A percentile compares a stretch with the other conserved stretches of the same genome.
Conservation (phyloP, 2,329 filamentous ascomycete species). For the Trichoderma hamatum region DNA sequence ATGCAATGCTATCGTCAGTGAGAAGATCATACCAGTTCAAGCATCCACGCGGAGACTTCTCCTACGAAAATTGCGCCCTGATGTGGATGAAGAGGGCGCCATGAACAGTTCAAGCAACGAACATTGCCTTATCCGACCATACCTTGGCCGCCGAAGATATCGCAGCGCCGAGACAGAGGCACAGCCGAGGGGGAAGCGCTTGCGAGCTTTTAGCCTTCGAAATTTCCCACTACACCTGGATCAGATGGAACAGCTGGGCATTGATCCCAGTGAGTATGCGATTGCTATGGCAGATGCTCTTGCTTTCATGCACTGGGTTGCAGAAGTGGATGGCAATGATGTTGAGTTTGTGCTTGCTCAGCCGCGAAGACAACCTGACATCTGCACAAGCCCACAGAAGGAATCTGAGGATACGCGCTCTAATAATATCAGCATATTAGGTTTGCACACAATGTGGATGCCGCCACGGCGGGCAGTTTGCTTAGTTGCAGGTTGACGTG, state of each 20-base stretch:
- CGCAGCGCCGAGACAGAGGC: neutral
- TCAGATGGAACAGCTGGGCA: constrained; percentile 49
- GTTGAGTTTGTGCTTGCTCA: constrained; percentile 58
- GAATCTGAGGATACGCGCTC: neutral
- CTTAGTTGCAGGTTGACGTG: neutral
- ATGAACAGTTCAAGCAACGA: constrained; percentile 39
- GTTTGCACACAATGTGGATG: constrained; percentile 45
- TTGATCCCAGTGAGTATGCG: constrained; percentile 44
- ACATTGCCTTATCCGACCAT: constrained; percentile 55
- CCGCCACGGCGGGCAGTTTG: constrained; percentile 27
- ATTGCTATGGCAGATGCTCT: constrained; percentile 52
- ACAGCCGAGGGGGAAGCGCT: constrained; percentile 1
- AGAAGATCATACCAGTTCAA: constrained; percentile 35
- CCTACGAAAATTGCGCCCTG: constrained; percentile 30
- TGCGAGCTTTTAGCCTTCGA: constrained; percentile 44
- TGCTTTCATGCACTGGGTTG: constrained; percentile 54
- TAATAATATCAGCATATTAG: constrained; percentile 33
- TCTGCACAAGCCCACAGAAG: neutral
- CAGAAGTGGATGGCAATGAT: constrained; percentile 53
- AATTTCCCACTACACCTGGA: constrained; percentile 55
- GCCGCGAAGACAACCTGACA: constrained; percentile 9
- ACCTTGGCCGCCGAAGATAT: constrained; percentile 47
- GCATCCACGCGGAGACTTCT: constrained; percentile 29
- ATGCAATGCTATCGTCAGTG: constrained; percentile 37
- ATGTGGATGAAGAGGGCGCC: neutral